Evolutionary conservation across 129 eudicot genomes (phyloP).

Genomic region (Rutidosis leptorrhynchoides): DNA sequence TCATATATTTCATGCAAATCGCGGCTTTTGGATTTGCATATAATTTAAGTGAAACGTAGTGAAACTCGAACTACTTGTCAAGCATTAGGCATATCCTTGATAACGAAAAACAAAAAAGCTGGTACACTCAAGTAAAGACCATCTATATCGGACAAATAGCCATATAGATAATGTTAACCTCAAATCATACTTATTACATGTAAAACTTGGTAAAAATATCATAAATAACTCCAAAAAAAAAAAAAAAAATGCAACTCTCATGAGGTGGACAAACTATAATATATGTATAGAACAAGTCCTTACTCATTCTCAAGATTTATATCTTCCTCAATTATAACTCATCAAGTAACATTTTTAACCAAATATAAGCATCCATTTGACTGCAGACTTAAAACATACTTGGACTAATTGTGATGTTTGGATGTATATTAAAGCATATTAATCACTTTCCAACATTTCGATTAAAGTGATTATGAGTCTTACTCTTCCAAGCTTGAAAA

Average conservation of each 20-base stretch:
- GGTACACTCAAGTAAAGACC: neutral
- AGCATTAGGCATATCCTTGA: neutral
- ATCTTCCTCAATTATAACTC: neutral
- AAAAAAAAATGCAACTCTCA: neutral
- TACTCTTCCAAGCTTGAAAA: neutral
- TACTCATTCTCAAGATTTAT: neutral
- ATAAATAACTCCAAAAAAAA: neutral
- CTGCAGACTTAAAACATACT: neutral
- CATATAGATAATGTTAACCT: neutral
- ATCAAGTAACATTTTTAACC: neutral
- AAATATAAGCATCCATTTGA: neutral
- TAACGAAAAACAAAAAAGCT: neutral
- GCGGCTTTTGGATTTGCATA: slow-evolving; percentile 1
- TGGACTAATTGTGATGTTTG: slow-evolving; percentile 1
- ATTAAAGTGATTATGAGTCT: neutral
- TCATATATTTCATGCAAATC: neutral
- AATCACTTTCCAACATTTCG: neutral
- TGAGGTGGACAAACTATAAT: neutral
- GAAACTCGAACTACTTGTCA: slow-evolving; percentile 8
- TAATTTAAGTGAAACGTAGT: slow-evolving; percentile 1
- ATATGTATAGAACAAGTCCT: neutral
- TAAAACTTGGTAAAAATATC: neutral
- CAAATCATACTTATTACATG: slow-evolving; percentile 8
- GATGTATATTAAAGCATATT: neutral
- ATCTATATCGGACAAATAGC: neutral